Evolutionary conservation across 164 flowering plant species (phyloP).

Genomic region (Vitis amurensis): DNA sequence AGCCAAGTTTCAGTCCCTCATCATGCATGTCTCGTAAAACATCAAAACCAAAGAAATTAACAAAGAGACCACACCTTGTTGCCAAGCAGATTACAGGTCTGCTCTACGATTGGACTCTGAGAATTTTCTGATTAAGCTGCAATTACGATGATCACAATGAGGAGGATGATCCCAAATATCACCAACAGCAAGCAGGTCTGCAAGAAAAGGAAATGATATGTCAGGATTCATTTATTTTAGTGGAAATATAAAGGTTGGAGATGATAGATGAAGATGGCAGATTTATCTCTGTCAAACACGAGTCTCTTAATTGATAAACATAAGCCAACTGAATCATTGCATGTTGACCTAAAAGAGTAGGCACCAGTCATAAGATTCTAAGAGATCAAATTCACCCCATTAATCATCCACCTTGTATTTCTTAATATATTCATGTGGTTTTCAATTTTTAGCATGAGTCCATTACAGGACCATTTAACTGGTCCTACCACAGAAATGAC

Average conservation of each 20-base stretch:
- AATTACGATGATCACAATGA: constrained; percentile 68
- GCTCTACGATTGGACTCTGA: neutral
- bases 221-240: neutral
- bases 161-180: constrained; percentile 84
- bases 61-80: constrained; percentile 6
- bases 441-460: too few species aligned
- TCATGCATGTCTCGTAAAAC: neutral
- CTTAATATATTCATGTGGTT: too few species aligned
- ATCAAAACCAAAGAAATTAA: constrained; percentile 9
- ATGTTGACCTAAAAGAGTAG: too few species aligned
- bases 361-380: too few species aligned
- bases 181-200: constrained; percentile 87
- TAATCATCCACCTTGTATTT: too few species aligned
- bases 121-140: constrained; percentile 41
- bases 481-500: too few species aligned
- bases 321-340: too few species aligned
- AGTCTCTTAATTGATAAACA: too few species aligned
- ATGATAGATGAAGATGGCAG: too few species aligned
- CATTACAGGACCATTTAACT: neutral
- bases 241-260: too few species aligned
- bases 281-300: too few species aligned
- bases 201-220: constrained; percentile 14
- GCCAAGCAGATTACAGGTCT: neutral
- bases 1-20: constrained; percentile 11
- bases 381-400: too few species aligned